A percentile compares a stretch with the other conserved stretches of the same genome.
These are phyloP conservation scores for Chenopodium quinoa DNA, from an alignment of 148 eudicot species.

Conservation along the genomic window DNA sequence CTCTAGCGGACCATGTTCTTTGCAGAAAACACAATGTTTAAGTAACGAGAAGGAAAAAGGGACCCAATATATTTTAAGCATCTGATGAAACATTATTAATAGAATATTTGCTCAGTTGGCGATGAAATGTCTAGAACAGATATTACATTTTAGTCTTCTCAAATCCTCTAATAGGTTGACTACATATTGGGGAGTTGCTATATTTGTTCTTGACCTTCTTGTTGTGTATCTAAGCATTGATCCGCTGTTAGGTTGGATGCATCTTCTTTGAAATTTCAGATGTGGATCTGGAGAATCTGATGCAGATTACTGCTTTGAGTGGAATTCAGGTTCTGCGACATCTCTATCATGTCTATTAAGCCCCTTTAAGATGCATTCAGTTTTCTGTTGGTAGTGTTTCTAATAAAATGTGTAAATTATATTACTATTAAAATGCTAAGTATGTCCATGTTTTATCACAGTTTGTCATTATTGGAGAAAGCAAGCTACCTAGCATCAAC, in stretches of 20 bases:
- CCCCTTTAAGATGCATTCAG: neutral
- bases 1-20: neutral
- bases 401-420: neutral
- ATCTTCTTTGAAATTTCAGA: conserved; percentile 39
- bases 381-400: conserved; percentile 2
- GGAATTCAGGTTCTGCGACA: conserved; percentile 53
- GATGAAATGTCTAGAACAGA: too few species aligned
- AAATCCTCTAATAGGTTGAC: neutral
- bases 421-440: conserved; percentile 8
- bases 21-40: neutral
- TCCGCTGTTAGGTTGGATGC: conserved; percentile 50
- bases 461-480: conserved; percentile 49
- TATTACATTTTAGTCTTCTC: neutral
- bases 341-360: conserved; percentile 1
- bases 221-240: conserved; percentile 4
- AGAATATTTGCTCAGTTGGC: too few species aligned
- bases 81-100: too few species aligned
- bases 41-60: neutral
- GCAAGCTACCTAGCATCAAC: conserved; percentile 32
- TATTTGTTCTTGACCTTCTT: neutral
- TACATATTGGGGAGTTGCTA: neutral
- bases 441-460: conserved; percentile 26
- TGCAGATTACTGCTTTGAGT: conserved; percentile 39
- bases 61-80: neutral
- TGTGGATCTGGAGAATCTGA: conserved; percentile 50